Base-by-base conservation (phyloP, 2,329 filamentous ascomycete genomes). In the Westerdykella ornata region DNA sequence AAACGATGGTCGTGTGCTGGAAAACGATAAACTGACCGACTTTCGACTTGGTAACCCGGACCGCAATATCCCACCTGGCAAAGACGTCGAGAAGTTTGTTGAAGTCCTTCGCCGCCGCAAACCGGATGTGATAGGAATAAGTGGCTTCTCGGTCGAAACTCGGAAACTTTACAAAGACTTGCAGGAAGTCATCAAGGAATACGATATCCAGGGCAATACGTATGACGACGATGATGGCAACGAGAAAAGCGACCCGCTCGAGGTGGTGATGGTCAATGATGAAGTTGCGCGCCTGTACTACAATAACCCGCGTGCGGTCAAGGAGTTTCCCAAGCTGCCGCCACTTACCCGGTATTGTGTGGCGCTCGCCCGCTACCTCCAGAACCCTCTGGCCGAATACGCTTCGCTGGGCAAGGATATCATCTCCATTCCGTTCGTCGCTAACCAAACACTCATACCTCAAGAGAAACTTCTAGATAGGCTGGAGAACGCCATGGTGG, bases 201-300 rank as follows among this genome's bases (percentile, higher is more conserved):
- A 87, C 60, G 78, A 84, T 38, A 73, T 98, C 8, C 82, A 81
- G 53, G 85, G 87, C 3, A 80, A 85, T 12, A 80, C 87, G n/a
- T 95, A 85, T 56, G 82, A 88, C 38, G 86, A 95, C 49, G 85
- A 90, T n/a, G 67, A 68, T 9, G 80, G 79, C 19, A 80, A 80
- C 42, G 82, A 88, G 46, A 77, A 82, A 43, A 85, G 75, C 43
- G 88, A 95, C 57, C 79, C 80, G 9, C 73, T 98, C 20, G 90
- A 97, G 44, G 84, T 97, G 8, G 75, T 97, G 20, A 80, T 95
- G 41, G 85, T 96, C 47, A 96, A 97, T 54, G 92, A 98, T 56
- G 92, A 98, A 68, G 88, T 96, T 37, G 92, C 92, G n/a, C 81
- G 92, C 34, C 77, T 97, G 3, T 98, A 96, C 70, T 89, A 96